Evolutionary conservation across 2,329 filamentous ascomycete genomes (phyloP), one percentile per base, ranked within the genome.

Genomic region (Arthrobotrys sphaeroides): DNA sequence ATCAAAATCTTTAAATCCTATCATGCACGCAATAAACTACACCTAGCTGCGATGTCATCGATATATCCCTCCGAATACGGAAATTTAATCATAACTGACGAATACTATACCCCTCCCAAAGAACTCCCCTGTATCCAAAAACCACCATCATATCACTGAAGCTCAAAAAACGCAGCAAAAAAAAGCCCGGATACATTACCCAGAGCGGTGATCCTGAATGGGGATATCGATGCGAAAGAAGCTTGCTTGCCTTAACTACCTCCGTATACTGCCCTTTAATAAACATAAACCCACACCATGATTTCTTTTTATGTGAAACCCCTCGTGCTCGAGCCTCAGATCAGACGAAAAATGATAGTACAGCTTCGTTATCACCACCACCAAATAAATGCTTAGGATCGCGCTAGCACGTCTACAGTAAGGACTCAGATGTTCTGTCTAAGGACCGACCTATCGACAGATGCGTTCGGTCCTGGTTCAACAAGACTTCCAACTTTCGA

Each of bases 251-350:
- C 18, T 53, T 64, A 18, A 38, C 33, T n/a, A n/a, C n/a, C n/a
- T n/a, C n/a, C n/a, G n/a, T n/a, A n/a, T n/a, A n/a, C n/a, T n/a
- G n/a, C n/a, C n/a, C n/a, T n/a, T n/a, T n/a, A n/a, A n/a, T n/a
- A n/a, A n/a, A n/a, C n/a, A n/a, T n/a, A n/a, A n/a, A n/a, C n/a
- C n/a, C n/a, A n/a, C n/a, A n/a, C n/a, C n/a, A n/a, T n/a, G n/a
- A 40, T 55, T 42, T 43, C 13, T 31, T 64, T 64, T 38, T 51
- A 64, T 36, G 18, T 64, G 43, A 64, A 64, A 64, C 43, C 43
- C n/a, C 57, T 45, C 24, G 62, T 55, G 62, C 65, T 69, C 65
- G 65, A 69, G 65, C 65, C 65, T 69, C 65, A 69, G 53, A 69
- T 69, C 64, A 51, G 64, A 68, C 64, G 64, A 60, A 68, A 59